Evolutionary conservation across 495 filamentous ascomycete species (phyloP), one percentile per base, ranked within the genome.

Genomic region (Jackrogersella minutella): DNA sequence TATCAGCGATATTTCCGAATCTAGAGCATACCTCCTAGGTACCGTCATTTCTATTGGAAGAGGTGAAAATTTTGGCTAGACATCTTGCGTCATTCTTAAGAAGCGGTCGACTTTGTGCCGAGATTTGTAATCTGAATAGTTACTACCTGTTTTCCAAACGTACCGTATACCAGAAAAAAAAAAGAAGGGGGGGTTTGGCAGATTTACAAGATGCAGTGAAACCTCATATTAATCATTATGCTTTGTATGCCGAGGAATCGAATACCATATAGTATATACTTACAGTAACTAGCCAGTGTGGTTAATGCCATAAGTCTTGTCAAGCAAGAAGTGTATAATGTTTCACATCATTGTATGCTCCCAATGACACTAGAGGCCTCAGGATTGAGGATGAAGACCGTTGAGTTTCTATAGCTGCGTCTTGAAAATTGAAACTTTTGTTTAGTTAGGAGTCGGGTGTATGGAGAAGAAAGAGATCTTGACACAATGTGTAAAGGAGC

Each of bases 1-100:
- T 64, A 57, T 64, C 53, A 64, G 61, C 61, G 61, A 57, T 51
- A 58, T 47, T 49, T 57, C 41, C 26, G 37, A 5, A 24, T 39
- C 17, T 34, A 30, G 36, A 14, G 51, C 21, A 19, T 1, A 6
- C 17, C 30, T 47, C n/a, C n/a, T n/a, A n/a, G n/a, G 16, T 8
- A 44, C 19, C 40, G 16, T 28, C 3, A 11, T 46, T 46, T 46
- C 43, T 13, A 46, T 46, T 46, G 21, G 22, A 4, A 8, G 5
- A 24, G 22, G 43, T 49, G 30, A 17, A 17, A 5, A 17, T 31
- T 49, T 16, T 17, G 41, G 4, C 24, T 24, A 46, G 44, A 17
- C 22, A 3, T 13, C 8, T 49, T 49, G 51, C 37, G 24, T 55
- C 59, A 56, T 63, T n/a, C 50, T 5, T 36, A 3, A 14, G 24